Evolutionary conservation across 805 yeast species (phyloP), one percentile per base, ranked within the genome.

Genomic region (Scheffersomyces amazonensis): DNA sequence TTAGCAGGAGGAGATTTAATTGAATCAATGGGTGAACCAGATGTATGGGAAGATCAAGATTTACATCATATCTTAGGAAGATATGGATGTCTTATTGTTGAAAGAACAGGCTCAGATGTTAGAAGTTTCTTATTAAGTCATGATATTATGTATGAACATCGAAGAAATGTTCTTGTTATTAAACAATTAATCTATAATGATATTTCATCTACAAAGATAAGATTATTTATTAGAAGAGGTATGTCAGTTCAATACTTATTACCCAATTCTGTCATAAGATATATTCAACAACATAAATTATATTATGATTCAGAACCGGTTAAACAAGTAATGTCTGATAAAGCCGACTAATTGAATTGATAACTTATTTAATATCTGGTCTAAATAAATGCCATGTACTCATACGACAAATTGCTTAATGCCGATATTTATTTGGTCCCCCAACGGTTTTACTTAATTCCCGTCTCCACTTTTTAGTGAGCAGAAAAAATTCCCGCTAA

Each of bases 11-110:
- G 99, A 31, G 99, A 93, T 63, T 75, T 93, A 50, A 93, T 93
- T 37, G 99, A 93, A 61, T 83, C 95, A 31, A 93, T 93, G 98
- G 99, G 99, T n/a, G 99, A 93, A 63, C 98, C 99, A 16, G 93
- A 91, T 53, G 99, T 93, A 27, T 93, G 99, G 99, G 96, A 96
- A 1, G 98, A 91, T 59, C 83, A 76, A 41, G 99, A 93, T 62
- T 71, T 93, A 52, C 95, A 89, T 53, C 99, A 93, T 59, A 93
- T 93, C 33, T 72, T 93, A 49, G 99, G 99, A 19, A 83, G 86
- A 44, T 93, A 93, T 62, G 99, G 99, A 2, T 93, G 99, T 66
- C 69, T 93, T 45, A 93, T 93, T 35, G 96, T 93, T 16, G 99
- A 93, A 69, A 75, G 99, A 50, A 91, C 99, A 0, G 99, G 99